phyloP scores from a whole-genome alignment of 2,329 filamentous ascomycete species.

The Stagonosporopsis tanaceti region DNA sequence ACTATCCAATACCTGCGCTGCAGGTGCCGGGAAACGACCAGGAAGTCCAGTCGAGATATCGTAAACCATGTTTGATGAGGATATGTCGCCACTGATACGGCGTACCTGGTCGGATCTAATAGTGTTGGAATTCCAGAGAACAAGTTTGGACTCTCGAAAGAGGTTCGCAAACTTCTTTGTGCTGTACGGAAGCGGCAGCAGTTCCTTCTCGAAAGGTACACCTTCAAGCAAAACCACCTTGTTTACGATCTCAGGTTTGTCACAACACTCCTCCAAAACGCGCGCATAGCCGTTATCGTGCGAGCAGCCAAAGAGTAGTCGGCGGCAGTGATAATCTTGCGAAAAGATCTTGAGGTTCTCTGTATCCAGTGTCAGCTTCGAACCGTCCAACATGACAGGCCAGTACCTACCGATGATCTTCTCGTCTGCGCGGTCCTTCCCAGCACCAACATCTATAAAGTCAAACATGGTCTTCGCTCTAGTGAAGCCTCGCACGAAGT shows the following conservation, averaged over 20 bases:
- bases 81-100: conserved; percentile 6
- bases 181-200: conserved; percentile 60
- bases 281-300: conserved; percentile 64
- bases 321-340: conserved; percentile 66
- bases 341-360: conserved; percentile 64
- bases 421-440: conserved; percentile 56
- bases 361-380: conserved; percentile 35
- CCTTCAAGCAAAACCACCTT: conserved; percentile 66
- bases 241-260: conserved; percentile 54
- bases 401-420: conserved; percentile 57
- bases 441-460: conserved; percentile 57
- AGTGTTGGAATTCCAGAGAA: conserved; percentile 11
- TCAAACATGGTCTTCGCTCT: conserved; percentile 55
- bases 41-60: conserved; percentile 36
- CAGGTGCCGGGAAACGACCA: conserved; percentile 35
- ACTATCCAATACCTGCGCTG: conserved; percentile 27
- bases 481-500: conserved; percentile 66
- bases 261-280: conserved; percentile 59
- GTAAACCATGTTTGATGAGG: conserved; percentile 22
- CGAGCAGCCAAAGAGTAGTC: conserved; percentile 67
- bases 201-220: conserved; percentile 62
- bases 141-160: conserved; percentile 63
- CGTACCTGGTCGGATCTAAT: conserved; percentile 4
- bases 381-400: background rate
- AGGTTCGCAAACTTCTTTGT: conserved; percentile 60